Evolutionary conservation across 345 rosid species (phyloP).

Genomic region (Lumnitzera racemosa): DNA sequence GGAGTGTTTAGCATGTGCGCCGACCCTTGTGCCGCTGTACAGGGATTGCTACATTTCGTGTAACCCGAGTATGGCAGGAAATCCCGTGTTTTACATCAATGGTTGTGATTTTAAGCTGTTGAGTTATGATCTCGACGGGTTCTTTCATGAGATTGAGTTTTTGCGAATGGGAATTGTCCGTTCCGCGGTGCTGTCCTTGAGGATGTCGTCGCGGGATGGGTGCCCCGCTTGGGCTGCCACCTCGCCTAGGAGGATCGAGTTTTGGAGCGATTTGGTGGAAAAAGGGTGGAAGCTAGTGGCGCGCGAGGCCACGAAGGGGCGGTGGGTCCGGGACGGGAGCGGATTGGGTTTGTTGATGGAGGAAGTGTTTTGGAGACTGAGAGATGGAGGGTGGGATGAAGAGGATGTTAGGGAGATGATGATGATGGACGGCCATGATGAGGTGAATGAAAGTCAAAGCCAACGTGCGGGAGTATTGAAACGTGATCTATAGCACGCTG

Average conservation of each 20-base stretch:
- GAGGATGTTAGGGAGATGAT: slow-evolving; percentile 77
- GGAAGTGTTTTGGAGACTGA: slow-evolving; percentile 58
- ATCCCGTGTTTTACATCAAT: slow-evolving; percentile 62
- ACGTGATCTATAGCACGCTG: too few species aligned
- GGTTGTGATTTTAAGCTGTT: slow-evolving; percentile 37
- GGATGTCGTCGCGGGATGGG: slow-evolving; percentile 1
- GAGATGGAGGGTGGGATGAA: slow-evolving; percentile 76
- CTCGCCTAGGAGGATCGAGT: slow-evolving; percentile 33
- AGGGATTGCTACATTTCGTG: slow-evolving; percentile 58
- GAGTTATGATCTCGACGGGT: slow-evolving; percentile 56
- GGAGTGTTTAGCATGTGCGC: slow-evolving; percentile 26
- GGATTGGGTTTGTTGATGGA: slow-evolving; percentile 44
- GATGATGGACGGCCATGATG: slow-evolving; percentile 39
- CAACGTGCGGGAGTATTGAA: too few species aligned
- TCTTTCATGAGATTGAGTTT: slow-evolving; percentile 41
- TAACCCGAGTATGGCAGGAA: slow-evolving; percentile 49
- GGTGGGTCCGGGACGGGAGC: slow-evolving; percentile 39
- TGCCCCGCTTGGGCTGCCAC: slow-evolving; percentile 59
- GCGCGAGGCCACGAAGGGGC: slow-evolving; percentile 23
- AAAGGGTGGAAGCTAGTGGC: slow-evolving; percentile 31
- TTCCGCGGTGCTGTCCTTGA: background rate
- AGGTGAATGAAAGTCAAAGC: slow-evolving; percentile 3
- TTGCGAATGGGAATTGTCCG: slow-evolving; percentile 8
- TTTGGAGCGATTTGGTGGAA: slow-evolving; percentile 81
- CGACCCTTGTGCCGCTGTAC: slow-evolving; percentile 59